phyloP scores from a whole-genome alignment of 768 basidiomycete genomes.

The Floccularia luteovirens region DNA sequence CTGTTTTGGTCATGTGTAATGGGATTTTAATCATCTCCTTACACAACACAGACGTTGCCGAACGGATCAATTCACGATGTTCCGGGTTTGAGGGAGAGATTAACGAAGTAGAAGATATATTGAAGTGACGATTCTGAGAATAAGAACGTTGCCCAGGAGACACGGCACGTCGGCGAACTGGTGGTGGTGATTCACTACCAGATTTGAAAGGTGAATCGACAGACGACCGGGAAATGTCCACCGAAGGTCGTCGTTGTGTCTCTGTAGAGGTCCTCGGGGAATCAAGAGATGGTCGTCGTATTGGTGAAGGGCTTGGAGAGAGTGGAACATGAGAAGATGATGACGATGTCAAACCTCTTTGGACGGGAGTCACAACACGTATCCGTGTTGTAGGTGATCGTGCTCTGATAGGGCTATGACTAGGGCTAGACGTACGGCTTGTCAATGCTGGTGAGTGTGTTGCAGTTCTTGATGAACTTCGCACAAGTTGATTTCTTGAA shows the following conservation, averaged over 20 bases:
- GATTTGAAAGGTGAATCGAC: conserved; percentile 18
- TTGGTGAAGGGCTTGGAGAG: conserved; percentile 22
- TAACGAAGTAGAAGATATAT: conserved; percentile 53
- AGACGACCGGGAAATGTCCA: conserved; percentile 28
- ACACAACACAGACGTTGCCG: conserved; percentile 56
- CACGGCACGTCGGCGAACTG: conserved; percentile 33
- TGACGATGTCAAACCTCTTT: conserved; percentile 35
- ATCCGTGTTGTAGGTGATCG: conserved; percentile 32
- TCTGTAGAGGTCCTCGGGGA: no score
- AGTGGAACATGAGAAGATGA: conserved; percentile 48
- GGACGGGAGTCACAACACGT: conserved; percentile 31
- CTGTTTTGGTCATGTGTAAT: conserved; percentile 41
- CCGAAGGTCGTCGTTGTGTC: conserved; percentile 24
- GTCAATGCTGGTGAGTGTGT: conserved; percentile 13
- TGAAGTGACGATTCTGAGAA: conserved; percentile 48
- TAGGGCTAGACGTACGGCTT: conserved; percentile 6
- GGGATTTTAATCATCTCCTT: conserved; percentile 60
- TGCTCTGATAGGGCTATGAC: conserved; percentile 20
- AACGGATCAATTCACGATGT: conserved; percentile 61
- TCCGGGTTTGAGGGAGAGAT: conserved; percentile 40
- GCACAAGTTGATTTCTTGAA: conserved; percentile 24
- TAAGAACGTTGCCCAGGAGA: conserved; percentile 43
- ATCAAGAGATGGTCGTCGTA: conserved; percentile 29
- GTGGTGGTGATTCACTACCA: conserved; percentile 34
- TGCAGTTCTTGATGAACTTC: conserved; percentile 22